Conservation (phyloP, 768 basidiomycete genomes). For the Roridomyces roridus region DNA sequence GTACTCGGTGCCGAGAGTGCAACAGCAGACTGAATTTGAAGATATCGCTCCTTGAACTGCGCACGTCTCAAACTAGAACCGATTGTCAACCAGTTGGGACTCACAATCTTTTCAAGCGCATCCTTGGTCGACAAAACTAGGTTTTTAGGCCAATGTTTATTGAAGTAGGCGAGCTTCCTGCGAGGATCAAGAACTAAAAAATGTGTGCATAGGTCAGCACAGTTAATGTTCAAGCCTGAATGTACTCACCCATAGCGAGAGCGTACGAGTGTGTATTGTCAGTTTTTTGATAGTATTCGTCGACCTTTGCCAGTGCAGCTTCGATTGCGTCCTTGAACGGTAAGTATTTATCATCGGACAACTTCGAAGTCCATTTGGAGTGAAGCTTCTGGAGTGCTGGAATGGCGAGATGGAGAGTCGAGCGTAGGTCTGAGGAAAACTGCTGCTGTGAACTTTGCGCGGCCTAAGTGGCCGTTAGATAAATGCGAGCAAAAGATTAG, state of each 20-base stretch:
- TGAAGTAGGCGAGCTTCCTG: constrained; percentile 18
- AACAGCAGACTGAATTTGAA: background rate
- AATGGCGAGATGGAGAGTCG: constrained; percentile 33
- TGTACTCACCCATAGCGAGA: constrained; percentile 37
- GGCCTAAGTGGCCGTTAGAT: constrained; percentile 22
- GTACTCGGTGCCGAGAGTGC: background rate
- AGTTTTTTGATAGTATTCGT: constrained; percentile 40
- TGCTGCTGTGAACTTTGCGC: constrained; percentile 37
- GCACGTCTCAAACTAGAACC: too few species aligned
- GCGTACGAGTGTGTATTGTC: constrained; percentile 37
- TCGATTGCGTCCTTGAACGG: constrained; percentile 29
- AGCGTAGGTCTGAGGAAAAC: constrained; percentile 33
- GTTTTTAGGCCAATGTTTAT: constrained; percentile 31
- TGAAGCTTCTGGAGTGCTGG: constrained; percentile 37
- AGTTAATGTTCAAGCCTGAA: background rate
- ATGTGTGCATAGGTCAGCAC: background rate
- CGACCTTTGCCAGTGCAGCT: constrained; percentile 36
- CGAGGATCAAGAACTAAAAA: constrained; percentile 6
- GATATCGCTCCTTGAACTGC: too few species aligned
- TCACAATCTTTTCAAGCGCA: constrained; percentile 24
- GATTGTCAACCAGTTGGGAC: background rate
- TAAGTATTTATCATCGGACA: constrained; percentile 19
- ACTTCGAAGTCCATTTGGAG: constrained; percentile 28
- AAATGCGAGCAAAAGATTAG: background rate
- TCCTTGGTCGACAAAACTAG: constrained; percentile 24